Conservation (phyloP, 2,329 filamentous ascomycete species). For the Kalmusia sp. region DNA sequence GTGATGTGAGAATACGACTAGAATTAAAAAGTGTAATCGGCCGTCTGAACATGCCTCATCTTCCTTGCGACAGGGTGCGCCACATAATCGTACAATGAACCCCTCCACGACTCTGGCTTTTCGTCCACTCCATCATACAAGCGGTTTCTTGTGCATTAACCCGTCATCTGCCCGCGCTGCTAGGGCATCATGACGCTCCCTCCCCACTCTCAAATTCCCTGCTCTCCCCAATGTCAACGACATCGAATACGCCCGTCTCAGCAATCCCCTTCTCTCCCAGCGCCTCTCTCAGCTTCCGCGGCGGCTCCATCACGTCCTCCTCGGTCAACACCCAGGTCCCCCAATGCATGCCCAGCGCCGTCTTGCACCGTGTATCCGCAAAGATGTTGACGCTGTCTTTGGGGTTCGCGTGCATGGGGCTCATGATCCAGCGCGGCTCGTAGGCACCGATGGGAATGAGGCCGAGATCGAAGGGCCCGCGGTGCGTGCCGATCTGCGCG, state of each 20-base stretch:
- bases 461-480: conserved; percentile 89
- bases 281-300: conserved; percentile 73
- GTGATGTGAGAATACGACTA: too few relatives aligned
- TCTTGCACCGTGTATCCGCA: conserved; percentile 77
- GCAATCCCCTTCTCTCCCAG: conserved; percentile 74
- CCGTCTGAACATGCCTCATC: too few relatives aligned
- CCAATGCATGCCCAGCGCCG: conserved; percentile 90
- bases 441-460: conserved; percentile 95
- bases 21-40: too few relatives aligned
- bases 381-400: conserved; percentile 91
- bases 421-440: conserved; percentile 75
- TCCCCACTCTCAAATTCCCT: conserved; percentile 64
- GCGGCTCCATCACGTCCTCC: conserved; percentile 87
- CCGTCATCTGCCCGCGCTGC: too few relatives aligned
- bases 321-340: conserved; percentile 83
- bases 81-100: too few relatives aligned
- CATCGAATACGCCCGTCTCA: conserved; percentile 84
- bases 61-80: too few relatives aligned
- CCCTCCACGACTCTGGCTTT: too few relatives aligned
- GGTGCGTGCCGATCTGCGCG: conserved; percentile 76
- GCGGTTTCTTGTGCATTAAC: background rate
- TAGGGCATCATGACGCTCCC: too few relatives aligned
- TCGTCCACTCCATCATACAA: too few relatives aligned
- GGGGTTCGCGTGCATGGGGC: conserved; percentile 83
- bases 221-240: conserved; percentile 84